These are phyloP conservation scores for Chondrus crispus DNA, from an alignment of 23 red algal genomes.

Conservation along the genomic window DNA sequence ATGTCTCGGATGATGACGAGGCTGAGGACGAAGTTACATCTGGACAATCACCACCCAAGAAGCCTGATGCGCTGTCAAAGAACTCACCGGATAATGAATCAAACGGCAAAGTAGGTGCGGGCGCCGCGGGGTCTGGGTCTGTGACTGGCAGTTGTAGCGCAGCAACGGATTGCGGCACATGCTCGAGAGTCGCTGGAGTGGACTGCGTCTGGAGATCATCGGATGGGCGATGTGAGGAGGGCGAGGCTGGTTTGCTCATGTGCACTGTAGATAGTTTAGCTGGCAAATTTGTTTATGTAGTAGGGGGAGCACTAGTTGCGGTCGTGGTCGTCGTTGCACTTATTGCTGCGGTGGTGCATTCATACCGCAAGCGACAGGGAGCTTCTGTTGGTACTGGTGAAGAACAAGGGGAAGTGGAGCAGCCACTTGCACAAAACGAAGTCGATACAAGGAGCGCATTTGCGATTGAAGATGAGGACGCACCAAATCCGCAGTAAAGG, in stretches of 20 bases:
- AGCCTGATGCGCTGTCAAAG: background rate
- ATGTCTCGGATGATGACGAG: background rate
- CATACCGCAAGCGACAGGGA: constrained; percentile 2
- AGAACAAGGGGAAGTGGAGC: background rate
- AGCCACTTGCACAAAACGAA: background rate
- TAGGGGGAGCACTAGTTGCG: constrained; percentile 32
- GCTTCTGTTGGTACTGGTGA: background rate
- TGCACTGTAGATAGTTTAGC: constrained; percentile 54
- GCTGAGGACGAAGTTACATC: constrained; percentile 6
- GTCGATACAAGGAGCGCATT: background rate
- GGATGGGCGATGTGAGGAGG: background rate
- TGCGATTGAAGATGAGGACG: background rate
- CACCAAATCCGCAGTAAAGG: background rate
- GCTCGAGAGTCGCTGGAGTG: background rate
- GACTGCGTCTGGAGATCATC: constrained; percentile 6
- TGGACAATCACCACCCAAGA: too few relatives aligned
- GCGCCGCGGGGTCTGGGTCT: background rate
- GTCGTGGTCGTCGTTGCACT: constrained; percentile 2
- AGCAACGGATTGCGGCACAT: constrained; percentile 39
- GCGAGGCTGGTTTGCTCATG: constrained; percentile 19
- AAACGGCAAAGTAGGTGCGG: background rate
- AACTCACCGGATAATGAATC: background rate
- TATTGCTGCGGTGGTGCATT: constrained; percentile 21
- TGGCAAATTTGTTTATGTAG: constrained; percentile 40
- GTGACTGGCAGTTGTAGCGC: background rate